These are phyloP conservation scores for Excoecaria cochinchinensis DNA, from an alignment of 345 rosid species.

Conservation along the genomic window DNA sequence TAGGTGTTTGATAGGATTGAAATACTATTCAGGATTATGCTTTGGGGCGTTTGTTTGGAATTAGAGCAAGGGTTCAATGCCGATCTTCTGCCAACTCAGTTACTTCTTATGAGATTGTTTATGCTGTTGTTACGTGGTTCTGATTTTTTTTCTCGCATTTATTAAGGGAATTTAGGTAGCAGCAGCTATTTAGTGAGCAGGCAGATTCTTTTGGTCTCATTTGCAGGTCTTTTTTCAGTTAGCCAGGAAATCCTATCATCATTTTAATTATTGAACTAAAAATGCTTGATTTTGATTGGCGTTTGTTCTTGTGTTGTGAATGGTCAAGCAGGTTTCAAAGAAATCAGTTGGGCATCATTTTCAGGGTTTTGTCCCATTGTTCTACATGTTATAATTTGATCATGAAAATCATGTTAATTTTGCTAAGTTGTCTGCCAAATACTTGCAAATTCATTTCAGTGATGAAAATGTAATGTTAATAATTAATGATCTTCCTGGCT, in stretches of 20 bases:
- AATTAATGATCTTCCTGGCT: neutral
- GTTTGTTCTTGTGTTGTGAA: neutral
- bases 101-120: neutral
- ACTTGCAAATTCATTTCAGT: neutral
- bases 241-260: neutral
- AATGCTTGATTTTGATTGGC: neutral
- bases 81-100: neutral
- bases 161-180: neutral
- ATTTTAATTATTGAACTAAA: neutral
- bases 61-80: neutral
- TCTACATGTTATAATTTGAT: neutral
- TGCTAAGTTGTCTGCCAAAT: neutral
- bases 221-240: neutral
- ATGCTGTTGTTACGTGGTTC: too few species aligned
- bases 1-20: neutral
- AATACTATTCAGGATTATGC: neutral
- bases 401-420: neutral
- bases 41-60: conserved; percentile 1
- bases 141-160: neutral
- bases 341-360: neutral
- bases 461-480: neutral
- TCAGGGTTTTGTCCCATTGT: neutral
- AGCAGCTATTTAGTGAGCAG: neutral
- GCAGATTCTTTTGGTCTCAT: neutral
- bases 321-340: neutral